phyloP scores from a whole-genome alignment of 2,329 filamentous ascomycete genomes.

The Aspergillus clavatus region DNA sequence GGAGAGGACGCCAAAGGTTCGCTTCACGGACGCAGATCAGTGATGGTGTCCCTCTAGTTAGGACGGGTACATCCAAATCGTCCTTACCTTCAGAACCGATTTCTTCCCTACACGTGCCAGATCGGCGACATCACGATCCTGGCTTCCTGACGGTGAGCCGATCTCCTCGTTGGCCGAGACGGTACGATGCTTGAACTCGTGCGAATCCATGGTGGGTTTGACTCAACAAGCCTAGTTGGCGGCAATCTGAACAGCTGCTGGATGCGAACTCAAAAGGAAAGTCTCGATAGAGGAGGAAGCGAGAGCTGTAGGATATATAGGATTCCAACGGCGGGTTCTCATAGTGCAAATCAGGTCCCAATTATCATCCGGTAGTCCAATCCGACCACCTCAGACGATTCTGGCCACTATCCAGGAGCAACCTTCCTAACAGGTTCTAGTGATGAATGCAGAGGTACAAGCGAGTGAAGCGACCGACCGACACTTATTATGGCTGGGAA shows the following conservation, averaged over 20 bases:
- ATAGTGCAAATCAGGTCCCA: not conserved
- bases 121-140: conserved; percentile 9
- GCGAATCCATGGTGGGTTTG: conserved; percentile 5
- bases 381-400: not conserved
- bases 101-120: conserved; percentile 19
- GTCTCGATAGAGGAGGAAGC: too few species aligned
- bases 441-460: not conserved
- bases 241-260: too few species aligned
- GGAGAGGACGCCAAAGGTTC: conserved; percentile 39
- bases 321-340: not conserved
- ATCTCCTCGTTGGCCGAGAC: not conserved
- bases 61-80: too few species aligned
- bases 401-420: not conserved
- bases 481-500: not conserved
- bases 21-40: too few species aligned
- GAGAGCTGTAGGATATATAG: too few species aligned
- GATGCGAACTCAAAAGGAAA: too few species aligned
- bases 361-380: too few species aligned
- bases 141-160: not conserved
- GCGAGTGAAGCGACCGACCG: not conserved
- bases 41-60: too few species aligned
- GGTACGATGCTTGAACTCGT: conserved; percentile 4
- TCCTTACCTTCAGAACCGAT: conserved; percentile 16
- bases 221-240: too few species aligned
- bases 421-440: not conserved